Conservation (phyloP, 176 grass and related monocot genomes). For the Thinopyrum elongatum region DNA sequence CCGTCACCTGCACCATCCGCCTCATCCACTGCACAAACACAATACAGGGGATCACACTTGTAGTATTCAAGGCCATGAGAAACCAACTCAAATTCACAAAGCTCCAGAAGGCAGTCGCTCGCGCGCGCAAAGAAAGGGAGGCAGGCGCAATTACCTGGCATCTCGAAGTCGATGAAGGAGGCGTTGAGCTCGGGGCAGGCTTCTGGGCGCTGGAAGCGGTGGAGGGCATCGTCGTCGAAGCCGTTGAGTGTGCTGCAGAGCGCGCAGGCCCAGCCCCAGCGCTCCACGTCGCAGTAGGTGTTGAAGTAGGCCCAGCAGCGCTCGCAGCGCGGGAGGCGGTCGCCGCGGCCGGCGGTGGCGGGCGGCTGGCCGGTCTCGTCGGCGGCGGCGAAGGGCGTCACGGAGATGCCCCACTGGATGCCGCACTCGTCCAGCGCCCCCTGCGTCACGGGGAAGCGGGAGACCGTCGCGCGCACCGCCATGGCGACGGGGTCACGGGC, state of each 20-base stretch:
- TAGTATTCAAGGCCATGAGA: constrained; percentile 3
- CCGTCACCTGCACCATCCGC: constrained; percentile 38
- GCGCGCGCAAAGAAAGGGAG: background rate
- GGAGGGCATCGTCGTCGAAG: constrained; percentile 51
- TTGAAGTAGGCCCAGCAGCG: constrained; percentile 83
- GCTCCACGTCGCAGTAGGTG: constrained; percentile 74
- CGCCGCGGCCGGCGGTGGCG: constrained; percentile 32
- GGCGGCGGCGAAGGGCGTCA: constrained; percentile 68
- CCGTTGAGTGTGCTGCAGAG: constrained; percentile 81
- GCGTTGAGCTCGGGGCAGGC: constrained; percentile 70
- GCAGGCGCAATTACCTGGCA: constrained; percentile 36
- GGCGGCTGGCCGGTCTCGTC: constrained; percentile 71
- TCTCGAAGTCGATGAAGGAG: constrained; percentile 86
- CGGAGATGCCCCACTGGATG: constrained; percentile 73
- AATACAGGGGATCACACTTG: constrained; percentile 6
- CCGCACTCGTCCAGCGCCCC: constrained; percentile 55
- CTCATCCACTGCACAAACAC: constrained; percentile 56
- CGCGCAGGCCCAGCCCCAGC: constrained; percentile 82
- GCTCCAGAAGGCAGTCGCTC: background rate
- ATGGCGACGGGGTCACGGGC: constrained; percentile 19
- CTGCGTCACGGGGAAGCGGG: constrained; percentile 58
- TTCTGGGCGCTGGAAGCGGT: constrained; percentile 48
- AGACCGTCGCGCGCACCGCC: constrained; percentile 71
- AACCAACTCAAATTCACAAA: background rate
- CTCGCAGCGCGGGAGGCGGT: constrained; percentile 84